Evolutionary conservation across 139 green algal genomes (phyloP).

Genomic region (Chlamydomonas eustigma): DNA sequence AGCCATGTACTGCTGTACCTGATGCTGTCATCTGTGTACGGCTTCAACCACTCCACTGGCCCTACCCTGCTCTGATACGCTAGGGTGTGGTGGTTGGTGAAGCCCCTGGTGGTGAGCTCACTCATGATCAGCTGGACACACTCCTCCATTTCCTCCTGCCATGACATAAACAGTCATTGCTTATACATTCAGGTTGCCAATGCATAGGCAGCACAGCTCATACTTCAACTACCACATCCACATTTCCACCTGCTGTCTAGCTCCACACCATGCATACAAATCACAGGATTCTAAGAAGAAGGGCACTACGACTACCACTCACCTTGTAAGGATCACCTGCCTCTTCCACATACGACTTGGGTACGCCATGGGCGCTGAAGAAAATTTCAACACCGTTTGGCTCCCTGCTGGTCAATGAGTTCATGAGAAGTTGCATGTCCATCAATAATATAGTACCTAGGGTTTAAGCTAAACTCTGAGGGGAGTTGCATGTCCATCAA

Average conservation of each 20-base stretch:
- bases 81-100: conserved; percentile 86
- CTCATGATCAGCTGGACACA: conserved; percentile 93
- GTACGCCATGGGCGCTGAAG: conserved; percentile 97
- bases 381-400: conserved; percentile 59
- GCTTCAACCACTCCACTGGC: conserved; percentile 94
- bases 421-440: too few relatives aligned
- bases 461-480: too few relatives aligned
- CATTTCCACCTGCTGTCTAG: not conserved
- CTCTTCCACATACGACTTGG: conserved; percentile 90
- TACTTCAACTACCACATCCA: not conserved
- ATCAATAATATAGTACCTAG: too few relatives aligned
- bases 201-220: not conserved
- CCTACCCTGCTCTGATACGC: conserved; percentile 96
- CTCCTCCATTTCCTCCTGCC: conserved; percentile 94
- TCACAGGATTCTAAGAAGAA: not conserved
- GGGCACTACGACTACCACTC: conserved; percentile 9
- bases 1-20: conserved; percentile 33
- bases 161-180: too few relatives aligned
- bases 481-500: too few relatives aligned
- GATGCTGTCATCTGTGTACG: conserved; percentile 97
- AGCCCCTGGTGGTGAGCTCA: conserved; percentile 64
- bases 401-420: too few relatives aligned
- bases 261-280: not conserved
- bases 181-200: too few relatives aligned
- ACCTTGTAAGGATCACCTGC: conserved; percentile 96